phyloP scores from a whole-genome alignment of 2,329 filamentous ascomycete species.

The Fusarium circinatum region DNA sequence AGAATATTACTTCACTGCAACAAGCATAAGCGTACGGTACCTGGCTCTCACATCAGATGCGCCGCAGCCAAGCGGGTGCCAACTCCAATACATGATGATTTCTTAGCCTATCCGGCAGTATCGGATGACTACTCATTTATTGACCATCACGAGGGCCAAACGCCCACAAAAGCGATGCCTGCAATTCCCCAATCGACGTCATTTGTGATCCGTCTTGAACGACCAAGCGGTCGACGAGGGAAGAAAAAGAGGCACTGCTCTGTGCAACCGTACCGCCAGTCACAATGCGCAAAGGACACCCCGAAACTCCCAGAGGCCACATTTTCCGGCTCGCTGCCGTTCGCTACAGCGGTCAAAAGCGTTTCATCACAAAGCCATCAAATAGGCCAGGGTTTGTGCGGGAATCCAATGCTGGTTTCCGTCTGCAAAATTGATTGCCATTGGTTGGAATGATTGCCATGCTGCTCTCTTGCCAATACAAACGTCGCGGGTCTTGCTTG shows the following conservation, averaged over 20 bases:
- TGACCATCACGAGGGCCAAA: background rate
- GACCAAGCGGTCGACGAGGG: conserved; percentile 8
- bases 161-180: background rate
- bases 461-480: background rate
- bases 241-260: background rate
- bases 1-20: background rate
- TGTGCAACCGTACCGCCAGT: conserved; percentile 3
- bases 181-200: background rate
- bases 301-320: background rate
- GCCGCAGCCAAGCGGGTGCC: background rate
- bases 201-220: background rate
- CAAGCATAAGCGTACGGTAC: background rate
- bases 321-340: background rate
- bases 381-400: background rate
- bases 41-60: background rate
- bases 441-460: background rate
- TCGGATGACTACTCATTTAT: background rate
- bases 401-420: background rate
- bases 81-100: background rate
- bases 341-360: background rate
- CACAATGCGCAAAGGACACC: background rate
- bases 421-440: background rate
- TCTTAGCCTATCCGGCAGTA: background rate
- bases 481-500: background rate
- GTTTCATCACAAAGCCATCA: background rate